phyloP scores from a whole-genome alignment of 1,139 yeast genomes.

The Debaryomyces sp. region DNA sequence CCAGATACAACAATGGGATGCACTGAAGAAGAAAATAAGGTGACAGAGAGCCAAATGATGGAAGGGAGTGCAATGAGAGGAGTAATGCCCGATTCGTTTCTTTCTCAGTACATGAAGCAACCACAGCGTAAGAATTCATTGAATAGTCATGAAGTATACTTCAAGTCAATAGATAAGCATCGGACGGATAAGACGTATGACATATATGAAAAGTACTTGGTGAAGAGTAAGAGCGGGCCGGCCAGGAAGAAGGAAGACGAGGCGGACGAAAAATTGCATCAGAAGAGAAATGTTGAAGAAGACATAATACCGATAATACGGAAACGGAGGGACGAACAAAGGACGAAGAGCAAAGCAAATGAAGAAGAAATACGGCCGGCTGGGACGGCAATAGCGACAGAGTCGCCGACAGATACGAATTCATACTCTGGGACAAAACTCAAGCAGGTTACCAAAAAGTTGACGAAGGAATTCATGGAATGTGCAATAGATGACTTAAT shows the following conservation, averaged over 20 bases:
- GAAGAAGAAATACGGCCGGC: background rate
- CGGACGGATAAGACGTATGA: conserved; percentile 28
- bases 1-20: conserved; percentile 1
- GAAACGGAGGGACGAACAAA: conserved; percentile 2
- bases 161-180: conserved; percentile 25
- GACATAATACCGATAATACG: conserved; percentile 2
- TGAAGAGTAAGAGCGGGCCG: conserved; percentile 10
- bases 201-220: conserved; percentile 30
- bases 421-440: background rate
- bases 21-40: background rate
- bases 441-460: conserved; percentile 13
- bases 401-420: background rate
- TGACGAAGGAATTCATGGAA: conserved; percentile 63
- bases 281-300: conserved; percentile 1
- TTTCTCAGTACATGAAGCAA: conserved; percentile 31
- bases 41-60: background rate
- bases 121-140: conserved; percentile 19
- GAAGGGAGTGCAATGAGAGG: background rate
- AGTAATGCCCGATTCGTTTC: conserved; percentile 24
- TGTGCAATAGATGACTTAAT: conserved; percentile 75
- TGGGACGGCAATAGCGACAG: background rate
- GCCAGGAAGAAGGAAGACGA: background rate
- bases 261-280: background rate
- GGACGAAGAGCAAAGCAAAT: background rate
- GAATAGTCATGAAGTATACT: conserved; percentile 27